A percentile compares a stretch with the other conserved stretches of the same genome.
These are phyloP conservation scores for Aspergillus biplanus DNA, from an alignment of 495 filamentous ascomycete species.

Conservation along the genomic window DNA sequence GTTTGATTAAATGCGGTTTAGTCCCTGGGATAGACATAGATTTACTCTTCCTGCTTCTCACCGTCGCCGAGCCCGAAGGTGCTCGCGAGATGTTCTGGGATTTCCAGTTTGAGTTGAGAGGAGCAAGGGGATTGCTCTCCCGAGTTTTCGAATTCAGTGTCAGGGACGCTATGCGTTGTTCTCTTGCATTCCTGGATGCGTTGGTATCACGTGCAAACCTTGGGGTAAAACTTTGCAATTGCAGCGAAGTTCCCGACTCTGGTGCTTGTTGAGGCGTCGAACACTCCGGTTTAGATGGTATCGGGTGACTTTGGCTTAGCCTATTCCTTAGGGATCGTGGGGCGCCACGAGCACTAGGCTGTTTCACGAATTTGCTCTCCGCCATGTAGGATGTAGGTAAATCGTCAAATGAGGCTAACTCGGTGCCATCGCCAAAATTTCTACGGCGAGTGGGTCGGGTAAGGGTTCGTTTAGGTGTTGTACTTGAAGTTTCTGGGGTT, in stretches of 20 bases:
- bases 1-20: slow-evolving; percentile 74
- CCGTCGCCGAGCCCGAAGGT: slow-evolving; percentile 38
- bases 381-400: slow-evolving; percentile 82
- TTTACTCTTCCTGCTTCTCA: slow-evolving; percentile 61
- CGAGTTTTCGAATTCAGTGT: slow-evolving; percentile 41
- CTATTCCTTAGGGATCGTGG: slow-evolving; percentile 66
- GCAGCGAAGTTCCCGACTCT: slow-evolving; percentile 44
- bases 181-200: slow-evolving; percentile 85
- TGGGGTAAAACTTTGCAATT: slow-evolving; percentile 61
- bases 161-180: slow-evolving; percentile 70
- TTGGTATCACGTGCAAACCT: slow-evolving; percentile 93
- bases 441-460: slow-evolving; percentile 73
- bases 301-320: slow-evolving; percentile 58
- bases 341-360: slow-evolving; percentile 71
- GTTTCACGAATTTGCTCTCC: slow-evolving; percentile 81
- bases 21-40: slow-evolving; percentile 53
- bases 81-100: slow-evolving; percentile 66
- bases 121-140: slow-evolving; percentile 59
- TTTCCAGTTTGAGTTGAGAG: slow-evolving; percentile 78
- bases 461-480: slow-evolving; percentile 65
- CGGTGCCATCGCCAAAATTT: slow-evolving; percentile 89
- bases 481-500: slow-evolving; percentile 49
- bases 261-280: slow-evolving; percentile 59
- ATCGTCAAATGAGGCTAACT: slow-evolving; percentile 93
- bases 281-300: slow-evolving; percentile 44